A percentile compares a stretch with the other conserved stretches of the same genome.
These are phyloP conservation scores for Naematelia aurantialba DNA, from an alignment of 768 basidiomycete species.

Conservation along the genomic window DNA sequence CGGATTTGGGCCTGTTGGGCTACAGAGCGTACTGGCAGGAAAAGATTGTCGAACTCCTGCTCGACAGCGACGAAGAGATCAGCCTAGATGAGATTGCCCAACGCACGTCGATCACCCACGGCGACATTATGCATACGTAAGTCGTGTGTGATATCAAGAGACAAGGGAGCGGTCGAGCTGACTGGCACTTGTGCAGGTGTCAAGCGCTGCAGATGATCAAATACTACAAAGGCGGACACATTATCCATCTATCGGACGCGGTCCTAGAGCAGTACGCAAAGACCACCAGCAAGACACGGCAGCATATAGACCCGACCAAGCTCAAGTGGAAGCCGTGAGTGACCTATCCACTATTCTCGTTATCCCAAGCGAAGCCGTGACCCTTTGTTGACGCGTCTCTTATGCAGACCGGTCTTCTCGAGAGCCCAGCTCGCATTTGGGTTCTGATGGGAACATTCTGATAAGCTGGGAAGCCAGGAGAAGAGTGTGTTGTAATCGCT, in stretches of 20 bases:
- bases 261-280: constrained; percentile 89
- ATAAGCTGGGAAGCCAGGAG: too few species aligned
- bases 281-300: constrained; percentile 68
- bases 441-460: constrained; percentile 29
- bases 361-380: not conserved
- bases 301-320: constrained; percentile 71
- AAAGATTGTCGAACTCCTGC: constrained; percentile 83
- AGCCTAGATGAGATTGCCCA: constrained; percentile 97
- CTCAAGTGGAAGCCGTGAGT: constrained; percentile 94
- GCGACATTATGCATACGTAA: constrained; percentile 97
- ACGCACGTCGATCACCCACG: constrained; percentile 88
- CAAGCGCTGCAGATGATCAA: constrained; percentile 92
- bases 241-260: constrained; percentile 84
- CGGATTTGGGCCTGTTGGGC: constrained; percentile 83
- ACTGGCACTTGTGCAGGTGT: constrained; percentile 59
- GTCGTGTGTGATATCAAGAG: constrained; percentile 49
- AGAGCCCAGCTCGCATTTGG: constrained; percentile 38
- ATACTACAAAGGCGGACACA: constrained; percentile 90
- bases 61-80: constrained; percentile 66
- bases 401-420: constrained; percentile 31
- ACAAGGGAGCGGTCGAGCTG: constrained; percentile 13
- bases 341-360: constrained; percentile 51
- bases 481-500: too few species aligned
- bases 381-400: constrained; percentile 8
- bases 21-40: constrained; percentile 98